Base-by-base conservation (phyloP, 768 basidiomycete genomes). In the Cystobasidiopsis lactophilus region DNA sequence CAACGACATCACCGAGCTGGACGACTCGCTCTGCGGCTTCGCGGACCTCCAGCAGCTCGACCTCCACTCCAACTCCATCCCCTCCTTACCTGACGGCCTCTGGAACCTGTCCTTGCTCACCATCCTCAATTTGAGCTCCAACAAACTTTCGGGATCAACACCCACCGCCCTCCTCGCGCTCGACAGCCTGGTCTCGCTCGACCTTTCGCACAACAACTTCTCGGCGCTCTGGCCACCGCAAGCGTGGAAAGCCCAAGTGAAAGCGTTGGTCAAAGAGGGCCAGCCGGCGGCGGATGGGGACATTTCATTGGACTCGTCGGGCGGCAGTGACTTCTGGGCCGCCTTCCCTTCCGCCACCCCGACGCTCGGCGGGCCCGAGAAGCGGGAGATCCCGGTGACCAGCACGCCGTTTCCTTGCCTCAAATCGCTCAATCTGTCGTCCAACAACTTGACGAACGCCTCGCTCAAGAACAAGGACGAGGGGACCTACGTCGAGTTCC, bases 291-390 rank as follows among this genome's bases (percentile, higher is more conserved):
- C 26, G 31, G 41, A 27, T 10, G 9, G 10, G 35, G 29, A 21
- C 7, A 24, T 41, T 27, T n/a, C 50, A 14, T 23, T 39, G 14
- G 44, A 56, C 21, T 26, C 33, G 24, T 41, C 31, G 24, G 50
- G n/a, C 13, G 51, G 55, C 23, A 48, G 40, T 13, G 47, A 52
- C 39, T 56, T 56, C 37, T 56, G 55, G 55, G 29, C 50, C 4
- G 23, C 52, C 26, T 56, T 56, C 51, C 41, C 55, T 31, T 52
- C 55, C 5, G 21, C 51, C 5, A 16, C 7, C 16, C 33, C 33
- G 9, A 35, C 7, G 16, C n/a, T n/a, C n/a, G n/a, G n/a, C n/a
- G n/a, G n/a, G n/a, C 35, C 55, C n/a, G 26, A 35, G 29, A 55
- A 51, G 50, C 48, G 29, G 40, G 21, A 29, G 29, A 29, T 23